These are phyloP conservation scores for Luvunga scandens DNA, from an alignment of 345 rosid species.

Conservation along the genomic window DNA sequence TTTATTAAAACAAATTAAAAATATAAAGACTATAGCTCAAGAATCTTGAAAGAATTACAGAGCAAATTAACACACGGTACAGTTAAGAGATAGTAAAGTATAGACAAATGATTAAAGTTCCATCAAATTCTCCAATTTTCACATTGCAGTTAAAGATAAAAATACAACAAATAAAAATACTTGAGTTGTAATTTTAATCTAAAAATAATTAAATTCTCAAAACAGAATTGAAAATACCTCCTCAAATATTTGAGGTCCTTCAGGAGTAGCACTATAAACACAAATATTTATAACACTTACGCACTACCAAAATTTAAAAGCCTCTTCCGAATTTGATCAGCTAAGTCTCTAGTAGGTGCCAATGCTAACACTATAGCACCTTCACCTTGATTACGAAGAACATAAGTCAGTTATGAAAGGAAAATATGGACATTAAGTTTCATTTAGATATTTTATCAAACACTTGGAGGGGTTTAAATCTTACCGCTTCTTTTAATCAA, in stretches of 20 bases:
- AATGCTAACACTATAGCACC: constrained; percentile 77
- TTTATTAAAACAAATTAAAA: too few species aligned
- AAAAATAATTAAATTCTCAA: neutral
- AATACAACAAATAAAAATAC: too few species aligned
- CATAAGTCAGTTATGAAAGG: too few species aligned
- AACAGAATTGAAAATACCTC: constrained; percentile 45
- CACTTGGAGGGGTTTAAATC: too few species aligned
- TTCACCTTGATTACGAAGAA: constrained; percentile 45
- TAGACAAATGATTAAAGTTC: too few species aligned
- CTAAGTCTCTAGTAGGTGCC: constrained; percentile 95
- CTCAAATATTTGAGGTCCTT: constrained; percentile 91
- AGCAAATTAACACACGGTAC: neutral
- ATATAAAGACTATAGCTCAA: too few species aligned
- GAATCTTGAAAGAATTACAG: too few species aligned
- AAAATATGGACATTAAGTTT: too few species aligned
- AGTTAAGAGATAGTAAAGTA: neutral
- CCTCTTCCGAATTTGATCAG: constrained; percentile 92
- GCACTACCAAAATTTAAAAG: constrained; percentile 61
- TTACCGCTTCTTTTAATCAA: too few species aligned
- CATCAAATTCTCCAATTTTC: neutral
- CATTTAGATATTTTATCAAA: too few species aligned
- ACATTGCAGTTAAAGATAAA: too few species aligned
- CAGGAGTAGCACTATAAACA: constrained; percentile 49
- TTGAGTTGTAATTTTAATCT: too few species aligned
- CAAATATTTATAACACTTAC: constrained; percentile 81